Base-by-base conservation (phyloP, 805 yeast genomes). In the Sugiyamaella americana region DNA sequence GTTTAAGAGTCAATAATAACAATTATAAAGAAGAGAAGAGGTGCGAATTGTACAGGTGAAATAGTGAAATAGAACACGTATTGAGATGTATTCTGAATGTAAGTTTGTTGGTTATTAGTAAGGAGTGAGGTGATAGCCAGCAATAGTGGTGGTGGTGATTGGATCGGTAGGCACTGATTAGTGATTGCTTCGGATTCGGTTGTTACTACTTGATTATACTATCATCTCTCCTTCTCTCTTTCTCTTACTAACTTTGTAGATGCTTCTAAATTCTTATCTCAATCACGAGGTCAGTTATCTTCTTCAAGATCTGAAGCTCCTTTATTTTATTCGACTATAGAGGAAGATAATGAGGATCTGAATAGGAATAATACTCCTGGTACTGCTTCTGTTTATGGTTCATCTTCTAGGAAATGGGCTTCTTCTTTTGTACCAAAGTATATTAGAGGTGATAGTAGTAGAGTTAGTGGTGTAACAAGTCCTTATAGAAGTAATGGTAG, bases 201-300 rank as follows among this genome's bases (percentile, higher is more conserved):
- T n/a, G n/a, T n/a, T n/a, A n/a, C n/a, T n/a, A n/a, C n/a, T n/a
- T n/a, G n/a, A n/a, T n/a, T n/a, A n/a, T n/a, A n/a, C n/a, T n/a
- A n/a, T n/a, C n/a, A n/a, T n/a, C n/a, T n/a, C n/a, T n/a, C n/a
- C n/a, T n/a, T n/a, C n/a, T n/a, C n/a, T n/a, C n/a, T n/a, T n/a
- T n/a, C n/a, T n/a, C n/a, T n/a, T 29, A 29, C 34, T 29, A 11
- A 29, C 34, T 11, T 11, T 11, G n/a, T 35, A 59, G 64, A 67
- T 54, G 66, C 70, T 11, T 65, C 69, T 16, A 57, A 60, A 52
- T 60, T 65, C 40, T 59, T 66, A 42, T 53, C 66, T 13, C 61
- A 61, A 46, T 62, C 67, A 23, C 62, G 56, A 54, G 51, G 58
- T 36, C 58, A 62, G 36, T 57, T 60, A 47, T 58, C 19, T 5